Percentiles rank a stretch among this genome's conserved stretches.
phyloP scores from a whole-genome alignment of 1,284 basidiomycete species.

The Trametes hirsuta region DNA sequence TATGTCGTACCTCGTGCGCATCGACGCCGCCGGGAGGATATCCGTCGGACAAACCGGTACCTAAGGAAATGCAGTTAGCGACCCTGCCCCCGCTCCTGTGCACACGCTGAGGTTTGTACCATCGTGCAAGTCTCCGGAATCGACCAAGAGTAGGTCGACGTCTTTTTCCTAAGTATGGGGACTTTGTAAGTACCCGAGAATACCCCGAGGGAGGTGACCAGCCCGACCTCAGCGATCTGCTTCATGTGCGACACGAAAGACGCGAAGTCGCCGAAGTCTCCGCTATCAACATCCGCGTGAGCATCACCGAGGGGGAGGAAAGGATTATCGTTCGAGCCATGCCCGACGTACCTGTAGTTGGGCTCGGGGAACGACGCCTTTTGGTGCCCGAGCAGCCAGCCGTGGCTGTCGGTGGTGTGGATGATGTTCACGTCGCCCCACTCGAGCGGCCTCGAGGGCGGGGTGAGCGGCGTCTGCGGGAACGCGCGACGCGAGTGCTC shows the following conservation, averaged over 20 bases:
- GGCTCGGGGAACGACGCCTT: constrained; percentile 72
- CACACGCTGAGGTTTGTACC: constrained; percentile 40
- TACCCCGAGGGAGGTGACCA: too few species aligned
- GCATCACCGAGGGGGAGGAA: neutral
- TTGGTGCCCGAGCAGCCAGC: constrained; percentile 79
- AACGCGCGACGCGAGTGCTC: constrained; percentile 46
- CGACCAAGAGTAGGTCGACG: constrained; percentile 72
- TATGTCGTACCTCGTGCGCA: constrained; percentile 60
- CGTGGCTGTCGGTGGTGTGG: constrained; percentile 84
- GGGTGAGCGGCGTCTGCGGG: constrained; percentile 49
- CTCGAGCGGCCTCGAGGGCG: constrained; percentile 62
- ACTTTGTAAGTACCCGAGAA: neutral
- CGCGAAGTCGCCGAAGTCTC: constrained; percentile 80
- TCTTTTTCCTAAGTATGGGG: constrained; percentile 51
- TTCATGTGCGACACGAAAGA: constrained; percentile 87
- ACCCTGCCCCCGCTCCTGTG: neutral
- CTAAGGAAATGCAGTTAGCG: constrained; percentile 30
- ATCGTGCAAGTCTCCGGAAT: constrained; percentile 82
- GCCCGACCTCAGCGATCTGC: constrained; percentile 53
- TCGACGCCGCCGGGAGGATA: constrained; percentile 72
- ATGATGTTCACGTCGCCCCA: constrained; percentile 82
- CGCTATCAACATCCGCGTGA: constrained; percentile 41
- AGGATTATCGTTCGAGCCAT: neutral
- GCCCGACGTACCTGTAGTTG: constrained; percentile 59
- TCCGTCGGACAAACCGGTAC: constrained; percentile 77